Evolutionary conservation across 75 land plant species (phyloP), one percentile per base, ranked within the genome.

Genomic region (Chamaecyparis obtusa): DNA sequence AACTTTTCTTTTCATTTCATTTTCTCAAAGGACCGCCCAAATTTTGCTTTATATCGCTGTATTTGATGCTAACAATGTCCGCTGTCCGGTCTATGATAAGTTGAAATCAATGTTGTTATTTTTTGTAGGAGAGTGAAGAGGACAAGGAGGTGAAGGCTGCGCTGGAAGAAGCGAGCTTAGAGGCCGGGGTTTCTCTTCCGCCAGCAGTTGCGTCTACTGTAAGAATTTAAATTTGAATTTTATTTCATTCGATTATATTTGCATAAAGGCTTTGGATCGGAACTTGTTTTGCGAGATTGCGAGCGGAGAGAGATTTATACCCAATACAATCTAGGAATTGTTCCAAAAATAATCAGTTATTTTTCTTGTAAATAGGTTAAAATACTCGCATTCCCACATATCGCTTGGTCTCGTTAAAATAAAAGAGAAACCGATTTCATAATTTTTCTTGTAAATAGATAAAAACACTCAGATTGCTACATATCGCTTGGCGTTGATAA

Each of bases 151-250:
- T 91, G 85, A 90, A 67, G 37, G 86, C 84, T 27, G 91, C 84
- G 35, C 49, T 91, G 74, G 91, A 91, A 86, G 92, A 91, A 49
- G 88, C 92, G 2, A 86, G 88, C 67, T 51, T 87, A 56, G 92
- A 91, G 5, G 60, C 85, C 27, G 87, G 91, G 37, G 76, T 89
- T 11, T 71, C 90, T 55, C 84, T 90, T 27, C 69, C 91, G 5
- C 44, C 78, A 15, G 37, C 87, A 16, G 79, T 80, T 24, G 88
- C 87, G 24, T 87, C 84, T n/a, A 71, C 44, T 46, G 90, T 86
- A 43, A 84, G 86, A 72, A 33, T 33, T 10, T 72, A 11, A 24
- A 64, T 0, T 24, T 24, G 4, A 21, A 21, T 5, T 64, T 64
- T 24, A 64, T 8, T 64, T 4, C 69, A 64, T 17, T 57, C 5